These are phyloP conservation scores for Fusarium proliferatum DNA, from an alignment of 2,329 filamentous ascomycete species.

Conservation along the genomic window DNA sequence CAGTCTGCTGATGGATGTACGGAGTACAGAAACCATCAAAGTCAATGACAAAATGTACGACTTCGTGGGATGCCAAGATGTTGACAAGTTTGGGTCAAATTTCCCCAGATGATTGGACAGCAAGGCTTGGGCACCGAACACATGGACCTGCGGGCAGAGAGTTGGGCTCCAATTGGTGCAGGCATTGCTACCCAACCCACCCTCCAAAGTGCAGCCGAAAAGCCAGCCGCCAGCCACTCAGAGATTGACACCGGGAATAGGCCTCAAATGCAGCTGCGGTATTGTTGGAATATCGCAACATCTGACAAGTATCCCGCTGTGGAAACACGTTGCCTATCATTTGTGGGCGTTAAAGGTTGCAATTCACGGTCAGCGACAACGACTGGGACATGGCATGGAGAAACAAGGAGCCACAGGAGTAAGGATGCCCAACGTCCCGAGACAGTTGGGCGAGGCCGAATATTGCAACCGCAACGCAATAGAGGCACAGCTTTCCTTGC, in stretches of 20 bases:
- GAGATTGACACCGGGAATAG: constrained; percentile 12
- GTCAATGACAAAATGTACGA: constrained; percentile 20
- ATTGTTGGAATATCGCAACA: constrained; percentile 36
- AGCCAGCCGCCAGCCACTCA: constrained; percentile 24
- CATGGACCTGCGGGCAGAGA: constrained; percentile 41
- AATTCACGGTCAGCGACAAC: constrained; percentile 17
- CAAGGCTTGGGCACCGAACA: constrained; percentile 42
- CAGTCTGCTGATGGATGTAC: constrained; percentile 25
- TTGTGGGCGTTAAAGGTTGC: constrained; percentile 35
- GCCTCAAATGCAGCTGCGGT: constrained; percentile 40
- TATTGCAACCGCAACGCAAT: constrained; percentile 32
- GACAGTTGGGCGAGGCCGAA: constrained; percentile 36
- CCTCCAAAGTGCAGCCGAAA: constrained; percentile 27
- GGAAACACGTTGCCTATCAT: constrained; percentile 44
- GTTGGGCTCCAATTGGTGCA: constrained; percentile 53
- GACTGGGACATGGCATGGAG: constrained; percentile 31
- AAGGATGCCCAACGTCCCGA: constrained; percentile 41
- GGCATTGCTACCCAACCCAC: constrained; percentile 55
- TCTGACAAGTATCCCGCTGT: constrained; percentile 33
- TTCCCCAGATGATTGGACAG: constrained; percentile 41
- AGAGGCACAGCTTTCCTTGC: constrained; percentile 28
- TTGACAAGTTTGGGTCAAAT: constrained; percentile 19
- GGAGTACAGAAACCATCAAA: constrained; percentile 14
- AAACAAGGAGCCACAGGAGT: constrained; percentile 33
- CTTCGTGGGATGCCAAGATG: constrained; percentile 29